phyloP scores from a whole-genome alignment of 2,329 filamentous ascomycete genomes.

The Phyllosticta paracitricarpa region DNA sequence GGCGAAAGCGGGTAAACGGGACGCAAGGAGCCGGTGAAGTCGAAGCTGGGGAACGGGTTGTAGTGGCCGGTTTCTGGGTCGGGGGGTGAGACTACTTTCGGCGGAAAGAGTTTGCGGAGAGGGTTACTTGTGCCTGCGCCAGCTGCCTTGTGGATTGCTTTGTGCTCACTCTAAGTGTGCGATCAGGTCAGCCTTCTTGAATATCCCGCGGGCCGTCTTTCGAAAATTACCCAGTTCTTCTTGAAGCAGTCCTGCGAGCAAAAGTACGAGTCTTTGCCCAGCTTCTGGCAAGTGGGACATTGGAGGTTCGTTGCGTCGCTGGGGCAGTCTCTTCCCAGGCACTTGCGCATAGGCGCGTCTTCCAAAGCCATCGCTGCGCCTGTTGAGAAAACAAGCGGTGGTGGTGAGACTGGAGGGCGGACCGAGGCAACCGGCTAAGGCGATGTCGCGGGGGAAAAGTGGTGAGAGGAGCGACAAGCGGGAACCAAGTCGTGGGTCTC shows the following conservation, averaged over 20 bases:
- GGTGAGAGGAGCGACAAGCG: not conserved
- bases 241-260: conserved; percentile 99
- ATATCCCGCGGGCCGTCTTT: conserved; percentile 16
- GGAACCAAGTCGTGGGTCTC: not conserved
- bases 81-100: conserved; percentile 81
- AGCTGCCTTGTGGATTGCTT: conserved; percentile 72
- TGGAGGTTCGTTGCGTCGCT: conserved; percentile 81
- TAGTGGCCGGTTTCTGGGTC: conserved; percentile 80
- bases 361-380: conserved; percentile 22
- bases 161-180: conserved; percentile 61
- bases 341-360: conserved; percentile 50
- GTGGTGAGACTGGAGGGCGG: not conserved
- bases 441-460: not conserved
- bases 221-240: conserved; percentile 74
- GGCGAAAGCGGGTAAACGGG: conserved; percentile 58
- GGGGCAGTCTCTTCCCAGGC: conserved; percentile 70
- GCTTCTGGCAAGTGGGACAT: conserved; percentile 89
- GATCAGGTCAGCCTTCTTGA: conserved; percentile 7
- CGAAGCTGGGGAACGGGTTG: conserved; percentile 86
- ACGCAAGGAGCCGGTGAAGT: conserved; percentile 70
- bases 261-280: conserved; percentile 86
- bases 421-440: not conserved
- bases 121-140: conserved; percentile 40
- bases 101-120: conserved; percentile 63
- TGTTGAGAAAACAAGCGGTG: not conserved